Base-by-base conservation (phyloP, 495 filamentous ascomycete species). In the Penicillium turbatum region DNA sequence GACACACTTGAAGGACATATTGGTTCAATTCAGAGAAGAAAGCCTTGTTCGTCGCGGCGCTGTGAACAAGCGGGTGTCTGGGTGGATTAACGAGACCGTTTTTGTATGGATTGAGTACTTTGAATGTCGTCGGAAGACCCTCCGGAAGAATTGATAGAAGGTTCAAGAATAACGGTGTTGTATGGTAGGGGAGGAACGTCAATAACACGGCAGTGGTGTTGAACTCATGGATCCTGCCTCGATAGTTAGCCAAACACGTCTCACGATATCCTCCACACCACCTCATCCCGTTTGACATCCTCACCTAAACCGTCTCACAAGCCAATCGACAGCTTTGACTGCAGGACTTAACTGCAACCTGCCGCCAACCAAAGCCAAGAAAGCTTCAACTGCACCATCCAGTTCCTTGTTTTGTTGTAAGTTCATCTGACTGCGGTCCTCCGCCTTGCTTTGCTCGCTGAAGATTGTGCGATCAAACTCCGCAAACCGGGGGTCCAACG, bases 111-210 rank as follows among this genome's bases (percentile, higher is more conserved):
- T 84, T 78, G 24, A 99, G 77, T 60, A 95, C 92, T 60, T 82
- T 82, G 67, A 95, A 89, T n/a, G 86, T 82, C 21, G 81, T 71
- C 0, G 89, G 83, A 7, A 95, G 70, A 24, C 82, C 78, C 8
- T 76, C 67, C 0, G 95, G 89, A 12, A 99, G 67, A 52, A 96
- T 89, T 1, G 89, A 86, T 6, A 99, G 75, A 3, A 97, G 73
- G 3, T 88, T 88, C 7, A 85, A 68, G 64, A 97, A 95, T 2
- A 89, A 79, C 3, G 86, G 87, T 15, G 86, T 85, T 0, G 84
- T 84, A 63, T 97, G 90, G 62, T 95, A 97, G 3, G 95, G 93
- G 12, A 99, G 77, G 67, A 97, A 96, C 8, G 90, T 90, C 42
- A 92, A 75, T n/a, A 97, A 71, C 15, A 93, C 72, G 39, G 78